Percentiles rank a stretch among this genome's conserved stretches.
phyloP scores from a whole-genome alignment of 169 alveolate species.

The Theileria orientalis region DNA sequence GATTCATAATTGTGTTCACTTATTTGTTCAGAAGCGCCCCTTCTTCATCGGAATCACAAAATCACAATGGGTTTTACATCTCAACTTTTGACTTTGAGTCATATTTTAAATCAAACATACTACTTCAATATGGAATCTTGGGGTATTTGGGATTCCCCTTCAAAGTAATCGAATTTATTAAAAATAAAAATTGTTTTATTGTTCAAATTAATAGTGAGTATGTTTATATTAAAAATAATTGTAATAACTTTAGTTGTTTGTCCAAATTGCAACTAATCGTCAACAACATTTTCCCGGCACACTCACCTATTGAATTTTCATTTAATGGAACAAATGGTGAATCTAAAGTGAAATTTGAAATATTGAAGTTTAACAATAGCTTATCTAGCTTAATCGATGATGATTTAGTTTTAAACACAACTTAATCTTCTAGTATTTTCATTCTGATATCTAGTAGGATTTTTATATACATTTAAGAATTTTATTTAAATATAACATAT shows the following conservation, averaged over 20 bases:
- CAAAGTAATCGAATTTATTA: not conserved
- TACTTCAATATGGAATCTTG: slow-evolving; percentile 38
- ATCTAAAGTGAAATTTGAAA: not conserved
- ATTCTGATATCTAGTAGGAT: too few relatives aligned
- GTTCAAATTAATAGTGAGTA: slow-evolving; percentile 16
- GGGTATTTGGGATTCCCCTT: slow-evolving; percentile 49
- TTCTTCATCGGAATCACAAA: not conserved
- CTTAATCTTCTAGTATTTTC: not conserved
- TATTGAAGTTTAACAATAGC: slow-evolving; percentile 1
- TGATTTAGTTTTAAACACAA: slow-evolving; percentile 10
- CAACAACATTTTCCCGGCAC: slow-evolving; percentile 40
- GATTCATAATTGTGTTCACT: not conserved
- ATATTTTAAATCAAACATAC: slow-evolving; percentile 19
- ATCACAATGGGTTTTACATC: not conserved
- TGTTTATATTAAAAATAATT: not conserved
- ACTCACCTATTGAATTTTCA: slow-evolving; percentile 29
- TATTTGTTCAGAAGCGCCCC: not conserved
- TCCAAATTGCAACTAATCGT: slow-evolving; percentile 11
- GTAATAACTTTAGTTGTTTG: slow-evolving; percentile 15
- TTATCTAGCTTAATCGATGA: slow-evolving; percentile 2
- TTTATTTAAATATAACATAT: too few relatives aligned
- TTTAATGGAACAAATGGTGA: not conserved
- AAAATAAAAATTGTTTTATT: not conserved
- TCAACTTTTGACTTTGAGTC: not conserved
- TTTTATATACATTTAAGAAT: too few relatives aligned